Evolutionary conservation across 164 flowering plant species (phyloP).

Genomic region (Sedum album): DNA sequence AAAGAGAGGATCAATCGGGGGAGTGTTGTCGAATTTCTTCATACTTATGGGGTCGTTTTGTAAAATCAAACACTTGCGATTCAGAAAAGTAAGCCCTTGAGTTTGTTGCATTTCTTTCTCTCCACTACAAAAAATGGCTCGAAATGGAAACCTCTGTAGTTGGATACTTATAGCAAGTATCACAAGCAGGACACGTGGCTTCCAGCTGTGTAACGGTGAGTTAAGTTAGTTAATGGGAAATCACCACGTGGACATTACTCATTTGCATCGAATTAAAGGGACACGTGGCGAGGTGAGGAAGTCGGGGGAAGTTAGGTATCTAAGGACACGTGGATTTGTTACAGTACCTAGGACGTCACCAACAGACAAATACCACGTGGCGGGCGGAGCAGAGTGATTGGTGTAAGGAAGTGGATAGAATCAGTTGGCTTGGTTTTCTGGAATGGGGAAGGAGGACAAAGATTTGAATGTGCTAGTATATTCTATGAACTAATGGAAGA

Average conservation of each 20-base stretch:
- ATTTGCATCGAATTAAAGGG: neutral
- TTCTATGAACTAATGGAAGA: neutral
- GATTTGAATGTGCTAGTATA: neutral
- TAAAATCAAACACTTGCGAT: conserved; percentile 2
- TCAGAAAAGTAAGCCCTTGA: neutral
- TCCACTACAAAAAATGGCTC: neutral
- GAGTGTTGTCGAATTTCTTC: neutral
- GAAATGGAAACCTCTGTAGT: neutral
- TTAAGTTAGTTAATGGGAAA: neutral
- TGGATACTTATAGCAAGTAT: neutral
- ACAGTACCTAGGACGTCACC: neutral
- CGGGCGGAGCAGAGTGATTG: neutral
- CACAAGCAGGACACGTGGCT: neutral
- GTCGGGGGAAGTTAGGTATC: neutral
- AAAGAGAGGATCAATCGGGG: neutral
- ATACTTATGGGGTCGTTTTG: neutral
- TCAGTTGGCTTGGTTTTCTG: neutral
- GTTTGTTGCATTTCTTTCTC: neutral
- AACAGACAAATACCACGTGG: neutral
- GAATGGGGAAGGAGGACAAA: neutral
- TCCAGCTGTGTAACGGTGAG: neutral
- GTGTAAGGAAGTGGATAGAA: neutral
- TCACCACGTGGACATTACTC: neutral
- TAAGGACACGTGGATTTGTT: neutral
- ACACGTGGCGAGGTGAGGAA: neutral